Conservation (phyloP, 2,329 filamentous ascomycete genomes). For the Passalora sequoiae region DNA sequence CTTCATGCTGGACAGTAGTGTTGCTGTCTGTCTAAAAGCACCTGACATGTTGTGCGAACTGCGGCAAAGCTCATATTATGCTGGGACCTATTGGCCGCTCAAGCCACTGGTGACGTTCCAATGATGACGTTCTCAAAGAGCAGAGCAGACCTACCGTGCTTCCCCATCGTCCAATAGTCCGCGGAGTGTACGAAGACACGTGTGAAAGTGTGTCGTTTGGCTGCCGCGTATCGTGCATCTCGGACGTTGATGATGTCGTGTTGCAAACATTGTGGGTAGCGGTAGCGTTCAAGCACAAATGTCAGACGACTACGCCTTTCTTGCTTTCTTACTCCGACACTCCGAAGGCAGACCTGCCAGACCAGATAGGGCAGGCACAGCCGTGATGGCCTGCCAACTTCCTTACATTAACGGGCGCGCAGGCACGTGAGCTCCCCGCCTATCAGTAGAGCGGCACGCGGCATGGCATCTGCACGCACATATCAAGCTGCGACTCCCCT, state of each 20-base stretch:
- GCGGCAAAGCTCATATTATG: neutral
- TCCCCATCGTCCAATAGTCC: neutral
- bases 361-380: constrained; percentile 11
- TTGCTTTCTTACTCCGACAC: neutral
- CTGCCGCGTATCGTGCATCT: neutral
- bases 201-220: neutral
- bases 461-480: neutral
- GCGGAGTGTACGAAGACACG: neutral
- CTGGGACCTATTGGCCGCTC: neutral
- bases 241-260: neutral
- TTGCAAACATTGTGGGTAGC: neutral
- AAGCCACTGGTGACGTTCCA: neutral
- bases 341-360: too few relatives aligned
- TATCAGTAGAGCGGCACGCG: constrained; percentile 6
- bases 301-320: neutral
- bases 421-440: constrained; percentile 5
- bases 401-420: constrained; percentile 2
- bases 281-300: too few relatives aligned
- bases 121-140: neutral
- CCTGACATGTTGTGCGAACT: neutral
- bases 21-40: neutral
- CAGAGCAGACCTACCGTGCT: constrained; percentile 1
- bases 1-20: constrained; percentile 26
- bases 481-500: neutral
- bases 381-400: too few relatives aligned